Conservation (phyloP, 2,329 filamentous ascomycete species). For the Venturia aucupariae region DNA sequence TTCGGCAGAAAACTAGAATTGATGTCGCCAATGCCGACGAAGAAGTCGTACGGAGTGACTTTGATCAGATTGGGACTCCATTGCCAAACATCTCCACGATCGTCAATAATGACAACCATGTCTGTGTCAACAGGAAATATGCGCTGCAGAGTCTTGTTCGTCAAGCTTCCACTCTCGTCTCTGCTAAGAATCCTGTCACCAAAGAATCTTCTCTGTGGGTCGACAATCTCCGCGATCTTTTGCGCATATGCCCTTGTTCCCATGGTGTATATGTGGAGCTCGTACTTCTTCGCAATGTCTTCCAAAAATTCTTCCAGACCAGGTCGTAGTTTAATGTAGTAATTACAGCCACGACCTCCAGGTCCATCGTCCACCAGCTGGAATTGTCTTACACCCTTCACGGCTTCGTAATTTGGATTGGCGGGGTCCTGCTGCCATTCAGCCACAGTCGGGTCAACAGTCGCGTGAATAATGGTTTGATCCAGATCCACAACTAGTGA, state of each 20-base stretch:
- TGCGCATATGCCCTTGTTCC: constrained; percentile 93
- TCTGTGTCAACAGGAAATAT: constrained; percentile 94
- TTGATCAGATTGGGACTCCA: constrained; percentile 92
- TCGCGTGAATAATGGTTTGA: constrained; percentile 97
- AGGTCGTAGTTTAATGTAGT: constrained; percentile 96
- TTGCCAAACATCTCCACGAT: constrained; percentile 91
- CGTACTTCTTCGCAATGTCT: constrained; percentile 70
- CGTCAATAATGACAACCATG: constrained; percentile 99
- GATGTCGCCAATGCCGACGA: constrained; percentile 95
- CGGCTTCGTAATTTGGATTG: constrained; percentile 84
- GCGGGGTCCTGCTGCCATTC: constrained; percentile 87
- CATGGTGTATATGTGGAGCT: constrained; percentile 99
- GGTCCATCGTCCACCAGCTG: constrained; percentile 81
- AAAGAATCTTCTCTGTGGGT: constrained; percentile 81
- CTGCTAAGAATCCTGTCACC: constrained; percentile 91
- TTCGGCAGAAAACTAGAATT: constrained; percentile 96
- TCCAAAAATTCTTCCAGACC: constrained; percentile 74
- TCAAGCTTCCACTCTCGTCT: constrained; percentile 91
- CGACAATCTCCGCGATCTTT: constrained; percentile 84
- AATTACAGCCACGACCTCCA: constrained; percentile 71
- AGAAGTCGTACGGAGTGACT: constrained; percentile 93
- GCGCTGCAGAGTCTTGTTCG: constrained; percentile 78
- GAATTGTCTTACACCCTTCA: constrained; percentile 82
- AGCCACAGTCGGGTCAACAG: constrained; percentile 88
- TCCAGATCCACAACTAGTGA: constrained; percentile 94